Percentiles rank a stretch among this genome's conserved stretches.
These are phyloP conservation scores for Aechmea fasciata DNA, from an alignment of 176 grass and related monocot genomes.

Conservation along the genomic window DNA sequence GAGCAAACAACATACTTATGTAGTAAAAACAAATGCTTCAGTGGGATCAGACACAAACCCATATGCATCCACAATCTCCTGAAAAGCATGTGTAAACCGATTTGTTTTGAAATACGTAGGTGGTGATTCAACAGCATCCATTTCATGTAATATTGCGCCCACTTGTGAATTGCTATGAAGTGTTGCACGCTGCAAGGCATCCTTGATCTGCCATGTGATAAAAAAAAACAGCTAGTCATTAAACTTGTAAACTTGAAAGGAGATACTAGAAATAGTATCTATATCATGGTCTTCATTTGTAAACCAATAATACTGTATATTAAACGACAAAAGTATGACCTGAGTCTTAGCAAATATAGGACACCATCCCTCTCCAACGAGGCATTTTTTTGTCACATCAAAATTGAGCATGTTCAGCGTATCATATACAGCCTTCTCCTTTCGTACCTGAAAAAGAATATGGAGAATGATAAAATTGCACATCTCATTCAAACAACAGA, in stretches of 20 bases:
- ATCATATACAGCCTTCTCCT: conserved; percentile 99
- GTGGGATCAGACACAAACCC: conserved; percentile 45
- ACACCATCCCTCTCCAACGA: conserved; percentile 99
- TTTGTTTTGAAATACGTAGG: conserved; percentile 95
- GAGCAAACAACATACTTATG: neutral
- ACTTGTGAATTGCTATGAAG: conserved; percentile 97
- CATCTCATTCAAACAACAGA: neutral
- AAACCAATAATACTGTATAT: conserved; percentile 20
- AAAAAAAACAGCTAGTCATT: neutral
- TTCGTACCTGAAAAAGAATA: conserved; percentile 65
- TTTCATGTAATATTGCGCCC: conserved; percentile 96
- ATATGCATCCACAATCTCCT: conserved; percentile 99
- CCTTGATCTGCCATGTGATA: conserved; percentile 64
- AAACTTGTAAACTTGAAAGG: conserved; percentile 1
- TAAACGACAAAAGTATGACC: conserved; percentile 33
- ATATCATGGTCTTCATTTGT: conserved; percentile 1
- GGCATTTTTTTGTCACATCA: conserved; percentile 98
- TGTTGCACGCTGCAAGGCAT: conserved; percentile 76
- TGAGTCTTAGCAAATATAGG: conserved; percentile 93
- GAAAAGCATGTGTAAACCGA: conserved; percentile 88
- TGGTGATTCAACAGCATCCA: conserved; percentile 79
- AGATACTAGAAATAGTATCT: conserved; percentile 1
- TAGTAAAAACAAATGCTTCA: neutral
- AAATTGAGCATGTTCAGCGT: conserved; percentile 96
- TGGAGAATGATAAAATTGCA: conserved; percentile 16